Percentiles rank a stretch among this genome's conserved stretches.
phyloP scores from a whole-genome alignment of 2,329 filamentous ascomycete species.

The Nakataea oryzae region DNA sequence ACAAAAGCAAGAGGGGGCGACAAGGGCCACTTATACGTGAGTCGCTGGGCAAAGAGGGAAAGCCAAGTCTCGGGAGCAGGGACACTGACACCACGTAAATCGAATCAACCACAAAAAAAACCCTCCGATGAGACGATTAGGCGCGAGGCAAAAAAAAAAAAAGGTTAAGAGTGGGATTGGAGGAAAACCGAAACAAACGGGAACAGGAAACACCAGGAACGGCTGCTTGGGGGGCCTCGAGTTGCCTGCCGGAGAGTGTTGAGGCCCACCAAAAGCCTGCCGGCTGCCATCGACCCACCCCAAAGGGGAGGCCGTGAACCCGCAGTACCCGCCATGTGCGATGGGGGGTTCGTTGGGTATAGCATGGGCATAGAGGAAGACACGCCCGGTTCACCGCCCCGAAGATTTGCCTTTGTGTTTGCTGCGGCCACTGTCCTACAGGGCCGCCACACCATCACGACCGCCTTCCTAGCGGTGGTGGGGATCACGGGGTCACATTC shows the following conservation, averaged over 20 bases:
- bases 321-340: neutral
- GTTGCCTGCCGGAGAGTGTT: neutral
- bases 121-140: too few species aligned
- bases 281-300: neutral
- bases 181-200: neutral
- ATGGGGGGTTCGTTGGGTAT: neutral
- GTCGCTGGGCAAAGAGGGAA: neutral
- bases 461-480: neutral
- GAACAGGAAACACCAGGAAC: neutral
- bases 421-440: too few species aligned
- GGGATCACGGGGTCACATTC: neutral
- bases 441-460: neutral
- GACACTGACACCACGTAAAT: neutral
- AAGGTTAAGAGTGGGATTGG: neutral
- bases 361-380: neutral
- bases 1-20: neutral
- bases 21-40: neutral
- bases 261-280: slow-evolving; percentile 1
- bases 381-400: neutral
- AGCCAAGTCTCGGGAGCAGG: neutral
- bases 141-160: neutral
- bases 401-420: neutral
- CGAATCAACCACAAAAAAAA: neutral
- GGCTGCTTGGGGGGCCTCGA: neutral
- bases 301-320: neutral